Evolutionary conservation across 208 protist species (phyloP).

Genomic region (Entamoeba moshkovskii): DNA sequence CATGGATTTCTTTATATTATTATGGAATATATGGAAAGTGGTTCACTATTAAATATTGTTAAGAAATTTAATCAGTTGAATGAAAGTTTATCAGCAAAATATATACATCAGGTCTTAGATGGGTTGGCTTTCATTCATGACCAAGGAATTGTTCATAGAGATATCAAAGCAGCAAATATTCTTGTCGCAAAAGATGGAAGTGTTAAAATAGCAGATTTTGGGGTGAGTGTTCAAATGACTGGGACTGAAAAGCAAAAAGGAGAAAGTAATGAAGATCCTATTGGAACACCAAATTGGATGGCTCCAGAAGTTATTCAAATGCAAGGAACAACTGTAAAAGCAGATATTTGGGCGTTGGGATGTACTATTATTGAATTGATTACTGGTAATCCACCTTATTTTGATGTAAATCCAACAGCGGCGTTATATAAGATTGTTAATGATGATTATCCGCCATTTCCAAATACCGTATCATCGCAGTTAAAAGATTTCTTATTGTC

Average conservation of each 20-base stretch:
- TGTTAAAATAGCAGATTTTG: slow-evolving; percentile 32
- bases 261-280: slow-evolving; percentile 43
- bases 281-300: slow-evolving; percentile 24
- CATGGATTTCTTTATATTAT: slow-evolving; percentile 8
- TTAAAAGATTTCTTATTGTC: slow-evolving; percentile 13
- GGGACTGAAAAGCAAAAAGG: slow-evolving; percentile 39
- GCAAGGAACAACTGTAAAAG: neutral
- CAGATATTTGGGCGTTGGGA: slow-evolving; percentile 28
- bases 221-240: neutral
- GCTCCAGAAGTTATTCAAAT: slow-evolving; percentile 18
- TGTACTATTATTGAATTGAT: slow-evolving; percentile 22
- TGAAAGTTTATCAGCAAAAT: neutral
- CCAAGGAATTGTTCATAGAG: slow-evolving; percentile 20
- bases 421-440: neutral
- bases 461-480: neutral
- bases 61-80: slow-evolving; percentile 1
- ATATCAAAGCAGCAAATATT: slow-evolving; percentile 25
- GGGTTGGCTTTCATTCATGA: slow-evolving; percentile 19
- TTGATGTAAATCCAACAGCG: neutral
- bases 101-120: slow-evolving; percentile 6
- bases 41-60: slow-evolving; percentile 1
- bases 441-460: slow-evolving; percentile 15
- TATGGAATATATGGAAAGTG: slow-evolving; percentile 17
- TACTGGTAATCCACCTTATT: slow-evolving; percentile 18
- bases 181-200: slow-evolving; percentile 9